Percentiles rank a stretch among this genome's conserved stretches.
Evolutionary conservation across 225 moss, liverwort and hornwort genomes (phyloP).

Genomic region (Anthoceros angustus): DNA sequence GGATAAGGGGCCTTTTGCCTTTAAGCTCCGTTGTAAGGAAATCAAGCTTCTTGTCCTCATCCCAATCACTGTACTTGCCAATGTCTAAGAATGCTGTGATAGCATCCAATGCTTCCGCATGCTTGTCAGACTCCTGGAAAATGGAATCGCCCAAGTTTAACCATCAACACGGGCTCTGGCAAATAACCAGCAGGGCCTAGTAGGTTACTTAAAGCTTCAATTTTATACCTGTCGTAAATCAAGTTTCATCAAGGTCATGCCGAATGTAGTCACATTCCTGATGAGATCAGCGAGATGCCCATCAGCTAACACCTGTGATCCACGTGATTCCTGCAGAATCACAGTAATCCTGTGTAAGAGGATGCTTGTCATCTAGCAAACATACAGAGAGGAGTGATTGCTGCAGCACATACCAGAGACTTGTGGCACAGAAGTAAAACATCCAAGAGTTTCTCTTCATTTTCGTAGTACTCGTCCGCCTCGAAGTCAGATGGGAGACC

Average conservation of each 20-base stretch:
- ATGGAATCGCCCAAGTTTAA: neutral
- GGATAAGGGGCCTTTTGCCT: constrained; percentile 62
- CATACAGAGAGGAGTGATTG: neutral
- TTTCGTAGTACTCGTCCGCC: constrained; percentile 66
- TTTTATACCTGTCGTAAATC: constrained; percentile 48
- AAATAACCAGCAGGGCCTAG: neutral
- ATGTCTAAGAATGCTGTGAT: constrained; percentile 69
- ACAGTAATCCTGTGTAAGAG: neutral
- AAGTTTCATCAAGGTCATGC: constrained; percentile 86
- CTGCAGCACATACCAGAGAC: constrained; percentile 34
- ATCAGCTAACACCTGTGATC: constrained; percentile 60
- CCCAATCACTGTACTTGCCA: constrained; percentile 72
- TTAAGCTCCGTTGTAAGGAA: constrained; percentile 61
- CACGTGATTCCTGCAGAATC: constrained; percentile 27
- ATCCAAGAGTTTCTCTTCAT: constrained; percentile 61
- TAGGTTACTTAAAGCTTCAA: neutral
- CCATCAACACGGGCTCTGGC: too few species aligned
- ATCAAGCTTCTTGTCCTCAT: constrained; percentile 54
- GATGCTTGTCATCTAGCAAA: neutral
- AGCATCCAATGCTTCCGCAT: constrained; percentile 57
- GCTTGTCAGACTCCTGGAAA: constrained; percentile 58
- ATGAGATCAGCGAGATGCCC: constrained; percentile 69
- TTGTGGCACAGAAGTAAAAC: constrained; percentile 59
- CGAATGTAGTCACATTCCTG: constrained; percentile 65
- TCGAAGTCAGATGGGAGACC: constrained; percentile 61